Evolutionary conservation across 129 eudicot species (phyloP), one percentile per base, ranked within the genome.

Genomic region (Smallanthus sonchifolius): DNA sequence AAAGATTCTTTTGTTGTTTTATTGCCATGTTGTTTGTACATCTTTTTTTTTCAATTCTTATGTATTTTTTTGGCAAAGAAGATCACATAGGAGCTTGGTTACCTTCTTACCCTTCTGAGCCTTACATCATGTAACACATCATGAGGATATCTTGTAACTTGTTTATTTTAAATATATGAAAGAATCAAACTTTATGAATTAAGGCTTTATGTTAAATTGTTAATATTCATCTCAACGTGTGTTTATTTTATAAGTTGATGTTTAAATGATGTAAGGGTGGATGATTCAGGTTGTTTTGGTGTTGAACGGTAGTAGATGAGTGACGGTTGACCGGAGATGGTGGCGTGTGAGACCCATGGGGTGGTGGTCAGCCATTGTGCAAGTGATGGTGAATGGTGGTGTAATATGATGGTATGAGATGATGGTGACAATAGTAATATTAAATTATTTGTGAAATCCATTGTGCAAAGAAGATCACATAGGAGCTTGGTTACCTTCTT

Each of bases 1-100:
- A 28, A 54, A 62, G 47, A 79, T 79, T 79, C 83, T 79, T 79
- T 79, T 54, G 83, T 79, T 79, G 83, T 72, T 79, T 72, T 40
- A 79, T 79, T 40, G 42, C 20, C 74, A 65, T 52, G 14, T 71
- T 62, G 82, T 61, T 69, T 78, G 82, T 61, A 69, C 69, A 45
- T 14, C 30, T 24, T 60, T 77, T 72, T 78, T 69, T 71, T 44
- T 35, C 35, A 16, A 45, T 64, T 47, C 28, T n/a, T 32, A 2
- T 56, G 62, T 43, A 69, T 57, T 55, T 17, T 77, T 56, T 68
- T 42, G 8, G 32, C 17, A 15, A 79, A 79, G 40, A 77, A 43
- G 73, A 78, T 42, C 60, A 56, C 19, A 72, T 71, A 72, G 78
- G 59, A 72, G 45, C 30, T 6, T 72, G 13, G n/a, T 55, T 42